A percentile compares a stretch with the other conserved stretches of the same genome.
Evolutionary conservation across 139 green algal genomes (phyloP).

Genomic region (Haematococcus sp.): DNA sequence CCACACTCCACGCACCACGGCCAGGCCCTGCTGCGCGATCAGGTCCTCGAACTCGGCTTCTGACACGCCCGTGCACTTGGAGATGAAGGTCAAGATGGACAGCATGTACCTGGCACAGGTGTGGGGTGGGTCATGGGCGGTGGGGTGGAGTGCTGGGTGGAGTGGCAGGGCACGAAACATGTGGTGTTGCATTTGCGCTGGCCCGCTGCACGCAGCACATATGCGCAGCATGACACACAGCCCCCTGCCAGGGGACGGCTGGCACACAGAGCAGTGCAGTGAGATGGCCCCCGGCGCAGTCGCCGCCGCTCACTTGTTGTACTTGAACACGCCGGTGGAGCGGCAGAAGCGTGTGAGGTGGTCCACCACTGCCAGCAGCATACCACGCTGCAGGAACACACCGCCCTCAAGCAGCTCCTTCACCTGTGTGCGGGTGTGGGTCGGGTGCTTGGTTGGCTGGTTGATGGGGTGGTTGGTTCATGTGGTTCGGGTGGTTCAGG

Average conservation of each 20-base stretch:
- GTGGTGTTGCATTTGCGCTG: neutral
- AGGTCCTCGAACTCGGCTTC: conserved; percentile 38
- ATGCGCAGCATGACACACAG: too few relatives aligned
- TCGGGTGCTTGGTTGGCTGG: neutral
- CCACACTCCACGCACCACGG: too few relatives aligned
- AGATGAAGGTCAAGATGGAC: conserved; percentile 52
- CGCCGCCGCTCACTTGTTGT: conserved; percentile 17
- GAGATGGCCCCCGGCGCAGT: too few relatives aligned
- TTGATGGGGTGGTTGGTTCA: neutral
- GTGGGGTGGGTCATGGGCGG: too few relatives aligned
- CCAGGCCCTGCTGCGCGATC: conserved; percentile 11
- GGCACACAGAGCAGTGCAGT: too few relatives aligned
- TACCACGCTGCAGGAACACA: conserved; percentile 40
- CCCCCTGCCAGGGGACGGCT: too few relatives aligned
- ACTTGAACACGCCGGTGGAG: conserved; percentile 21
- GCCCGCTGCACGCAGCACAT: too few relatives aligned
- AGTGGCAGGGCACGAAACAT: too few relatives aligned
- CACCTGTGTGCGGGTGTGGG: conserved; percentile 21
- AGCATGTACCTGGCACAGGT: conserved; percentile 39
- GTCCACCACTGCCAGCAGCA: conserved; percentile 39
- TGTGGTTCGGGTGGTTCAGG: too few relatives aligned
- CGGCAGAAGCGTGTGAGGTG: conserved; percentile 28
- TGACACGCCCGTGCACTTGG: conserved; percentile 45
- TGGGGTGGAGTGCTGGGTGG: neutral
- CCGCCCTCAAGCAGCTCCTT: conserved; percentile 53